Percentiles rank a stretch among this genome's conserved stretches.
Conservation (phyloP, 306 rosid genomes). For the Begonia peltatifolia region DNA sequence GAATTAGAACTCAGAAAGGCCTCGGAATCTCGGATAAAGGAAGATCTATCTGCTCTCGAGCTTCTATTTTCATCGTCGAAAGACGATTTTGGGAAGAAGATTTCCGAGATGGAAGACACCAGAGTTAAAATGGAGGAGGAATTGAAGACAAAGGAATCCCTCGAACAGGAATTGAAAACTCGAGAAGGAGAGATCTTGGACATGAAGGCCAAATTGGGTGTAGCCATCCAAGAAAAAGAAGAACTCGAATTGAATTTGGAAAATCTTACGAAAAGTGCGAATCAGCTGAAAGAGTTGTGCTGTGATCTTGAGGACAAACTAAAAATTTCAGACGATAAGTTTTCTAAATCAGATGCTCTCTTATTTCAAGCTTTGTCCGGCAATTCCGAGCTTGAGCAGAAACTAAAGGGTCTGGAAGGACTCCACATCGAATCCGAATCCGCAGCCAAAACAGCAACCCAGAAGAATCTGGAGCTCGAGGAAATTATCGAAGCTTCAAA, state of each 20-base stretch:
- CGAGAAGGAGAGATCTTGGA: conserved; percentile 33
- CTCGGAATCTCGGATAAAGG: conserved; percentile 54
- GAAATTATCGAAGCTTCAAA: conserved; percentile 36
- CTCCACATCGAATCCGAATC: conserved; percentile 51
- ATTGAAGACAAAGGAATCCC: conserved; percentile 36
- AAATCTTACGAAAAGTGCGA: conserved; percentile 28
- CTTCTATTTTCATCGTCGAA: conserved; percentile 31
- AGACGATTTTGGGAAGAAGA: conserved; percentile 52
- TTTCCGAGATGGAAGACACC: conserved; percentile 45
- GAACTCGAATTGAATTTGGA: conserved; percentile 38
- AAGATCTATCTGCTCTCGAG: conserved; percentile 58
- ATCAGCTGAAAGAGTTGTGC: conserved; percentile 35
- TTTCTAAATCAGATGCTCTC: conserved; percentile 49
- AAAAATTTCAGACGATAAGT: conserved; percentile 44
- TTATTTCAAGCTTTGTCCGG: conserved; percentile 57
- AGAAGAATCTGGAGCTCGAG: conserved; percentile 67
- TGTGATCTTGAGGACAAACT: conserved; percentile 55
- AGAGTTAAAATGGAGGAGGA: conserved; percentile 52
- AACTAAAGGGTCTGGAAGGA: conserved; percentile 59
- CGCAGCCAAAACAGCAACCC: conserved; percentile 42
- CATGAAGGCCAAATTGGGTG: conserved; percentile 32
- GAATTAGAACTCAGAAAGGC: conserved; percentile 39
- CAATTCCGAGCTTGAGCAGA: conserved; percentile 64
- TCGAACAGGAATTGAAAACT: conserved; percentile 31
- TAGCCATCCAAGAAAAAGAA: conserved; percentile 28